Evolutionary conservation across 768 basidiomycete genomes (phyloP).

Genomic region (Amanita brunnescens): DNA sequence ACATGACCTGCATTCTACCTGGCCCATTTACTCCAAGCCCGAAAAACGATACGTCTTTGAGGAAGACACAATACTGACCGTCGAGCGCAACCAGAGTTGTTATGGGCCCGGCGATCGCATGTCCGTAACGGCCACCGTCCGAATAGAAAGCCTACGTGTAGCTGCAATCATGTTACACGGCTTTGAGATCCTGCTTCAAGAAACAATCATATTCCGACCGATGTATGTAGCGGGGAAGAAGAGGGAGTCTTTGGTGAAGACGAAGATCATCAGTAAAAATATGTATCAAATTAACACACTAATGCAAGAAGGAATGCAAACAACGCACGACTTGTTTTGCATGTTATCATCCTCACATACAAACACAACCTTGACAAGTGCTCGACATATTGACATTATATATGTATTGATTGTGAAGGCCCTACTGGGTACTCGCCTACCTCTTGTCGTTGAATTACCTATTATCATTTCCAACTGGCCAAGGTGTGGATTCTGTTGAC

Average conservation of each 20-base stretch:
- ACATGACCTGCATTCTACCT: too few relatives aligned
- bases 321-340: slow-evolving; percentile 66
- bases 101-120: too few relatives aligned
- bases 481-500: slow-evolving; percentile 37
- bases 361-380: slow-evolving; percentile 73
- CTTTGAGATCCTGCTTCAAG: slow-evolving; percentile 74
- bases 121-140: slow-evolving; percentile 65
- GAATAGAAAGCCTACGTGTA: slow-evolving; percentile 59
- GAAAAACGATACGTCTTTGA: slow-evolving; percentile 58
- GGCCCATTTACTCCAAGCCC: slow-evolving; percentile 66
- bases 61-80: slow-evolving; percentile 66
- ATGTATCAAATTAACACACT: slow-evolving; percentile 66
- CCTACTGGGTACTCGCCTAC: slow-evolving; percentile 57
- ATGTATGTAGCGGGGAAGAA: slow-evolving; percentile 49
- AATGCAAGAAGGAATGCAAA: slow-evolving; percentile 62
- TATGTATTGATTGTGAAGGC: slow-evolving; percentile 75
- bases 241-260: slow-evolving; percentile 46
- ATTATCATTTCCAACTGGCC: slow-evolving; percentile 87
- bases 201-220: slow-evolving; percentile 65
- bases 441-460: slow-evolving; percentile 67
- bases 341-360: slow-evolving; percentile 66
- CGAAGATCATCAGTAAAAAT: slow-evolving; percentile 55
- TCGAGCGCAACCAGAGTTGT: slow-evolving; percentile 71
- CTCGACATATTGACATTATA: slow-evolving; percentile 78
- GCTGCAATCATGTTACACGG: slow-evolving; percentile 74